Base-by-base conservation (phyloP, 1,284 basidiomycete genomes). In the Puccinia novopanici region DNA sequence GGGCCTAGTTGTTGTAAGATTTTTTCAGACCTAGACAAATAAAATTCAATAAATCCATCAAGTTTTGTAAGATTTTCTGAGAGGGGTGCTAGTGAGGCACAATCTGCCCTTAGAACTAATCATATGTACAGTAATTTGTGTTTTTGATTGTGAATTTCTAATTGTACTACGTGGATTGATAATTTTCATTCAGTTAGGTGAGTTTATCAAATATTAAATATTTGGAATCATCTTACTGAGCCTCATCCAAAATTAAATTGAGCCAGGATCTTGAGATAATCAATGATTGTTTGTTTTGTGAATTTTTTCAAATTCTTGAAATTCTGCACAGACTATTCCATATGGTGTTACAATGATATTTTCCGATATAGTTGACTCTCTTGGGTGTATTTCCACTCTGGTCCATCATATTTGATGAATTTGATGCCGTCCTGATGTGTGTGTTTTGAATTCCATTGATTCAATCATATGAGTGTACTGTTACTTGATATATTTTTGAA, bases 11-110 rank as follows among this genome's bases (percentile, higher is more conserved):
- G 22, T 68, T 42, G 22, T 45, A 48, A n/a, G 65, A 22, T 12
- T 15, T 48, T 45, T 42, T 42, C 2, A 50, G 97, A 52, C 91
- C 89, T 80, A 98, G 87, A 13, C 95, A 92, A 68, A 99, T 88
- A 87, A 99, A 99, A 86, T 95, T 96, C 88, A 99, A 91, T 80
- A 99, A 88, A 0, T 97, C 95, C 86, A 92, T 98, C 68, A 99
- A 92, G 85, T 99, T 97, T 86, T 99, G 96, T 80, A 99, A 90
- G 85, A 95, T 95, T 89, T 99, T 99, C 87, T 99, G 97, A 99
- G 94, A 0, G 97, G 97, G 9, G 97, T 99, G 82, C 97, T 97
- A 10, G 96, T 97, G 54, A 99, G 88, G 84, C 94, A 97, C 63
- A 98, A 88, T 22, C 97, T 91, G 75, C 97, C 91, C 84, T 98